phyloP scores from a whole-genome alignment of 2,329 filamentous ascomycete species.

The Phaeophleospora eucalypticola region DNA sequence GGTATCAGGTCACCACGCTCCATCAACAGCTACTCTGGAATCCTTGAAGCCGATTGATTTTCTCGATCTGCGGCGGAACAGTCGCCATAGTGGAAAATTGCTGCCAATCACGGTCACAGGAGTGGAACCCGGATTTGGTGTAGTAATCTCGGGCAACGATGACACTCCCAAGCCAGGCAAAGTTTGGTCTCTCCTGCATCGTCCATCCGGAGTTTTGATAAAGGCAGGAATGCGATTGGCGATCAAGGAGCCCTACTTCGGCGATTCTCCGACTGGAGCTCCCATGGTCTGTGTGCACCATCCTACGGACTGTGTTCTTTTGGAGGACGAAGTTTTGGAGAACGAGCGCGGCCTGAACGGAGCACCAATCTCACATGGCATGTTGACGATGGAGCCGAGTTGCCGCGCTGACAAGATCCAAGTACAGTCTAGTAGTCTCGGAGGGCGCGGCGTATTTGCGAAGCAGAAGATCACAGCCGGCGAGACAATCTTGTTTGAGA shows the following conservation, averaged over 20 bases:
- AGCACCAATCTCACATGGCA: background rate
- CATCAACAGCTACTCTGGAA: background rate
- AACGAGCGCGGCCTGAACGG: background rate
- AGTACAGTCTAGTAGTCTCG: constrained; percentile 17
- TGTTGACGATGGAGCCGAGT: background rate
- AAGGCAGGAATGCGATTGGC: constrained; percentile 3
- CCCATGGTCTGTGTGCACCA: constrained; percentile 11
- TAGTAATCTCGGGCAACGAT: constrained; percentile 1
- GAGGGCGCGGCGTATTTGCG: constrained; percentile 44
- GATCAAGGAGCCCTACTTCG: constrained; percentile 9
- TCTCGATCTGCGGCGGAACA: background rate
- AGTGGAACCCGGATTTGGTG: background rate
- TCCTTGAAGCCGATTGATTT: background rate
- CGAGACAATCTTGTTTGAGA: constrained; percentile 40
- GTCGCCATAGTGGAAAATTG: background rate
- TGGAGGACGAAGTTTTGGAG: background rate
- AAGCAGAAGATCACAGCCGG: constrained; percentile 35
- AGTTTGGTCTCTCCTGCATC: constrained; percentile 8
- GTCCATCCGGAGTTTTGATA: constrained; percentile 2
- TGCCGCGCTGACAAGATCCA: background rate
- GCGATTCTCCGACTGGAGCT: background rate
- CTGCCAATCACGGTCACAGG: background rate
- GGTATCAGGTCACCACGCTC: constrained; percentile 2
- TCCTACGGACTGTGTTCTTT: constrained; percentile 6
- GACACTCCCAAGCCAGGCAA: background rate